Base-by-base conservation (phyloP, 2,329 filamentous ascomycete genomes). In the Aspergillus sp. region DNA sequence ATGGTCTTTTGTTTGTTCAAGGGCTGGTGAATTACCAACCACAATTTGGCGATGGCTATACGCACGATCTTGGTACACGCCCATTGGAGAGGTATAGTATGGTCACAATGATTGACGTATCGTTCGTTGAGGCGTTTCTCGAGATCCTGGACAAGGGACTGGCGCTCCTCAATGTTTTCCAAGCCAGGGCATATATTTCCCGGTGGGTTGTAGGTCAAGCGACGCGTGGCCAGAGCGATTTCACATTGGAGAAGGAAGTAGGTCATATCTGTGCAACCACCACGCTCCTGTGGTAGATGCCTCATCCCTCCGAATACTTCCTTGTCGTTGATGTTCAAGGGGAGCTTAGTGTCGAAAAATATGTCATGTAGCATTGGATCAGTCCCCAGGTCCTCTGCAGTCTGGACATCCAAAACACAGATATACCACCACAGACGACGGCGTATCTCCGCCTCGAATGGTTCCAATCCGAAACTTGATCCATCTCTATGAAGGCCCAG, bases 371-470 rank as follows among this genome's bases (percentile, higher is more conserved):
- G 82, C 0, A 77, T 79, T 2, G 80, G 77, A 50, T 84, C 81
- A 19, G 78, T 79, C 0, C 81, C 81, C 57, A 84, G 80, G 49
- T 84, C 79, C 57, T 85, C 82, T 0, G 79, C 78, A 1, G 81
- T 74, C 50, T 82, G 69, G 3, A 75, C 73, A 58, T 86, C 83
- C 0, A 85, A 65, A 12, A 83, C 69, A 54, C 59, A 65, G 20
- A 71, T 47, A 25, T 51, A 49, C 64, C 67, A 69, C 69, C 69
- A 72, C 1, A 65, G 49, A 33, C 64, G 57, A 38, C 69, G 62
- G 45, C 68, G 60, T 59, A 69, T 69, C 43, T 71, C 65, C 15
- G 62, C 58, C 17, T 70, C 66, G 38, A 81, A 85, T 0, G 82
- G 80, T 0, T 70, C 68, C 0, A 84, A 67, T 30, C 70, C 65